These are phyloP conservation scores for Kwoniella shivajii DNA, from an alignment of 1,284 basidiomycete species.

Conservation along the genomic window DNA sequence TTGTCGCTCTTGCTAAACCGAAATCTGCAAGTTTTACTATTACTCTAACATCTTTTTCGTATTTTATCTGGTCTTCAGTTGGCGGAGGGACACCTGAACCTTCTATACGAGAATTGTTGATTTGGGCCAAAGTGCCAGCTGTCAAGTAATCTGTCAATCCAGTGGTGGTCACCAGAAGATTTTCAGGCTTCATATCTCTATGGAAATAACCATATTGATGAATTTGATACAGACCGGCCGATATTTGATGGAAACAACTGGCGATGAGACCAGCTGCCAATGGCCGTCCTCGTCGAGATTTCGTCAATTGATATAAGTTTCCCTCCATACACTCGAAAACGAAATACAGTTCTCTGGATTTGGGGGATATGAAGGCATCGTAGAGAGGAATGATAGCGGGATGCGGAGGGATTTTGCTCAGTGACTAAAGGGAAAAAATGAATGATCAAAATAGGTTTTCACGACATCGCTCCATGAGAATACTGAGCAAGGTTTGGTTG, in stretches of 20 bases:
- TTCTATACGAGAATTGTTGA: conserved; percentile 32
- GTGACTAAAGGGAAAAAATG: conserved; percentile 63
- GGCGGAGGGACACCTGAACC: conserved; percentile 11
- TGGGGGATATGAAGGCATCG: conserved; percentile 95
- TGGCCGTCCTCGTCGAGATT: conserved; percentile 88
- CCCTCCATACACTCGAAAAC: conserved; percentile 99
- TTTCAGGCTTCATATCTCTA: conserved; percentile 99
- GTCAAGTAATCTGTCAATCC: conserved; percentile 93
- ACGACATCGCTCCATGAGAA: conserved; percentile 37
- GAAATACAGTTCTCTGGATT: conserved; percentile 94
- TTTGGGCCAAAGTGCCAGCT: conserved; percentile 34
- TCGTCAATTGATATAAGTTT: conserved; percentile 98
- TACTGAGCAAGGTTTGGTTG: too few relatives aligned
- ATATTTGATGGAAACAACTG: conserved; percentile 91
- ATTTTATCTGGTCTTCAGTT: conserved; percentile 23
- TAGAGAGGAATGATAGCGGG: conserved; percentile 98
- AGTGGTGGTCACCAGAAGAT: conserved; percentile 99
- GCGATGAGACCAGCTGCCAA: conserved; percentile 93
- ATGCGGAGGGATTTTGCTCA: conserved; percentile 90
- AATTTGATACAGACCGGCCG: conserved; percentile 88
- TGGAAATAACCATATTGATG: conserved; percentile 95
- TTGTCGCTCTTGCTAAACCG: conserved; percentile 89
- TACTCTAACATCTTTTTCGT: conserved; percentile 91
- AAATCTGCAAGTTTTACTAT: conserved; percentile 99
- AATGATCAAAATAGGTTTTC: conserved; percentile 17